Evolutionary conservation across 2,329 filamentous ascomycete genomes (phyloP).

Genomic region (Colletotrichum musicola): DNA sequence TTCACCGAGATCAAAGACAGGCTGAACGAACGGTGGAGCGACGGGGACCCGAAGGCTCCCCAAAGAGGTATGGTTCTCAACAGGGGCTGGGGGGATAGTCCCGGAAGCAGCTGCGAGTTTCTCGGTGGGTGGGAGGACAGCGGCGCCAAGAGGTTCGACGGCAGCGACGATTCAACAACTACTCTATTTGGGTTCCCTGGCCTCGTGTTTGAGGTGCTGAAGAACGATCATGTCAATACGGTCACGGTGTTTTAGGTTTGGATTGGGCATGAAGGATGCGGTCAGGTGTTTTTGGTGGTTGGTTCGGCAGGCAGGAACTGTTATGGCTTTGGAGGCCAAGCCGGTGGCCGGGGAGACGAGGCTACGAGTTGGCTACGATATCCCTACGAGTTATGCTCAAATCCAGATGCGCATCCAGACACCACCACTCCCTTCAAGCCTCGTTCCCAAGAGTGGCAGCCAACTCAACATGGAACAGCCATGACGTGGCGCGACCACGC

Average conservation of each 20-base stretch:
- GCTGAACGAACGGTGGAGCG: conserved; percentile 79
- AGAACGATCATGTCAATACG: conserved; percentile 90
- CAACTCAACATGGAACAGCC: conserved; percentile 37
- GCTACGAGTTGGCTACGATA: conserved; percentile 31
- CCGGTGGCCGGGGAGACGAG: conserved; percentile 23
- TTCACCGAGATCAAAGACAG: conserved; percentile 79
- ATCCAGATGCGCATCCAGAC: conserved; percentile 25
- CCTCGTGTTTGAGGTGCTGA: conserved; percentile 93
- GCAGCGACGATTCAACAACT: conserved; percentile 73
- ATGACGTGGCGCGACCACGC: conserved; percentile 23
- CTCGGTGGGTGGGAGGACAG: conserved; percentile 89
- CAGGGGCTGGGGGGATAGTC: conserved; percentile 90
- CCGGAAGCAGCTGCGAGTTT: conserved; percentile 88
- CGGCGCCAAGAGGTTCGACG: conserved; percentile 65
- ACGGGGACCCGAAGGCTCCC: conserved; percentile 61
- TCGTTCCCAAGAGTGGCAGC: conserved; percentile 19
- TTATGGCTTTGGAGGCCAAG: conserved; percentile 5
- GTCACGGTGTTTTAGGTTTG: conserved; percentile 82
- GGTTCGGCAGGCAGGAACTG: conserved; percentile 5
- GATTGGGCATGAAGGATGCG: conserved; percentile 26
- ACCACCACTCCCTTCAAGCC: conserved; percentile 26
- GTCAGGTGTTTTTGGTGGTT: conserved; percentile 22
- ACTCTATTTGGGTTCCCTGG: conserved; percentile 95
- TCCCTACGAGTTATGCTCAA: conserved; percentile 37
- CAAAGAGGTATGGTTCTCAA: conserved; percentile 89